Evolutionary conservation across 2,329 filamentous ascomycete genomes (phyloP).

Genomic region (Colletotrichum sp.): DNA sequence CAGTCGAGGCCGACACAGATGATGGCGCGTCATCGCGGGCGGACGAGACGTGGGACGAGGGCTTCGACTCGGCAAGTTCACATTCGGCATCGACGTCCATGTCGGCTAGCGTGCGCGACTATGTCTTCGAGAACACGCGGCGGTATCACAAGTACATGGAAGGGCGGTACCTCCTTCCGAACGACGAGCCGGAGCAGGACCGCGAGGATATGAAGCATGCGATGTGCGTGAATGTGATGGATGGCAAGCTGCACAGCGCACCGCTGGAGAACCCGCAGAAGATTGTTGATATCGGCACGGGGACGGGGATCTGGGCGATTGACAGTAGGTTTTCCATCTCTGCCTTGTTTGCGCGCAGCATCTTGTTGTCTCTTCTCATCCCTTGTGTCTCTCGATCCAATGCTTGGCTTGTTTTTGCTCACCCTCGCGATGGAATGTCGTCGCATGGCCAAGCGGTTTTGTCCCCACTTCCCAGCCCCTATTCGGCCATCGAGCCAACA

Average conservation of each 20-base stretch:
- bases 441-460: not conserved
- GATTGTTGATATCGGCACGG: slow-evolving; percentile 48
- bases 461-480: not conserved
- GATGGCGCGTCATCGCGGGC: not conserved
- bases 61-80: slow-evolving; percentile 1
- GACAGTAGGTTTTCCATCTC: slow-evolving; percentile 31
- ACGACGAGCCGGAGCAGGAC: slow-evolving; percentile 36
- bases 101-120: slow-evolving; percentile 13
- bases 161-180: slow-evolving; percentile 42
- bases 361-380: not conserved
- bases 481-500: not conserved
- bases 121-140: slow-evolving; percentile 42
- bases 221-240: slow-evolving; percentile 36
- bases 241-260: slow-evolving; percentile 39
- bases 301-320: slow-evolving; percentile 50
- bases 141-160: slow-evolving; percentile 46
- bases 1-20: slow-evolving; percentile 4
- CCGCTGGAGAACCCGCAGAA: slow-evolving; percentile 39
- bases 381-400: not conserved
- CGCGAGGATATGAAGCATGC: slow-evolving; percentile 19
- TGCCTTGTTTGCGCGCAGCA: no score
- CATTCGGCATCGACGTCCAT: slow-evolving; percentile 14
- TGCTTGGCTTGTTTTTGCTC: not conserved
- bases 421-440: not conserved
- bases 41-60: slow-evolving; percentile 1